Percentiles rank a stretch among this genome's conserved stretches.
phyloP scores from a whole-genome alignment of 2,329 filamentous ascomycete species.

The Colletotrichum chlorophyti region DNA sequence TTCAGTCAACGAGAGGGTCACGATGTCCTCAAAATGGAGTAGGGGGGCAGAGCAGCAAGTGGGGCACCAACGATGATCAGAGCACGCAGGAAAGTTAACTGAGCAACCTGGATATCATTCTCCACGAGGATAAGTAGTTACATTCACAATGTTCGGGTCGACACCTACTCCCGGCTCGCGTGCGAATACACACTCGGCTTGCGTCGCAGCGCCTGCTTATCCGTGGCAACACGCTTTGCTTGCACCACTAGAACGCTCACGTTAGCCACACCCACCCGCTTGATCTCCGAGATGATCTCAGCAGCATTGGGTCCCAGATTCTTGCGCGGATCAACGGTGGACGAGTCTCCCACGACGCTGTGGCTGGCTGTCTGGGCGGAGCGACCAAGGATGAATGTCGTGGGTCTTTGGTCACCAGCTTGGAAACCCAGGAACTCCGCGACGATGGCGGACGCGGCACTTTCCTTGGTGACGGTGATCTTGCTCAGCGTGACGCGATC shows the following conservation, averaged over 20 bases:
- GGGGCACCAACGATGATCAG: not conserved
- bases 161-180: not conserved
- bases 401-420: not conserved
- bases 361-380: not conserved
- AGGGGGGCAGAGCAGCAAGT: not conserved
- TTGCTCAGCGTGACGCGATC: not conserved
- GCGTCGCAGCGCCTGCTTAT: not conserved
- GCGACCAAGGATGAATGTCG: conserved; percentile 1
- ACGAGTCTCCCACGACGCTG: not conserved
- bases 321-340: not conserved
- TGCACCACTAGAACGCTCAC: conserved; percentile 2
- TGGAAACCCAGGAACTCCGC: not conserved
- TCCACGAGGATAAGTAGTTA: no score
- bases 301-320: not conserved
- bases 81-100: not conserved
- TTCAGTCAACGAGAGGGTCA: not conserved
- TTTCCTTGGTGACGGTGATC: not conserved
- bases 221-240: not conserved
- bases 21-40: not conserved
- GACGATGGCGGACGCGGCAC: not conserved
- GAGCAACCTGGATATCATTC: not conserved
- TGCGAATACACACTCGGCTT: conserved; percentile 2
- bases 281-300: not conserved
- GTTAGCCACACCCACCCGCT: not conserved
- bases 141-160: not conserved